Conservation (phyloP, 1,284 basidiomycete species). For the Leccinum subspadiceum region DNA sequence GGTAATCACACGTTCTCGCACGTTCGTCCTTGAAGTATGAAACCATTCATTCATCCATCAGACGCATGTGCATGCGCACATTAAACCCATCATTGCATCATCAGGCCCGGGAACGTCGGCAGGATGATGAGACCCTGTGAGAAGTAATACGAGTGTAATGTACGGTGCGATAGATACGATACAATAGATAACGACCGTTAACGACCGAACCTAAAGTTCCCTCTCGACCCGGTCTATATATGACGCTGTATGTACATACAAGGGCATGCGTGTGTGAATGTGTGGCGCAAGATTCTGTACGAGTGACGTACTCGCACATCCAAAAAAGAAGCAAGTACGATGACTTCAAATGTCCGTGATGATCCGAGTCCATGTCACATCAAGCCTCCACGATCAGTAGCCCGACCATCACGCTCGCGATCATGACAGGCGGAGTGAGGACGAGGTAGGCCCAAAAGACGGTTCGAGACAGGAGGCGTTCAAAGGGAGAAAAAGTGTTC, state of each 20-base stretch:
- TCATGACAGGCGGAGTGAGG: conserved; percentile 78
- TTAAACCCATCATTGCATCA: background rate
- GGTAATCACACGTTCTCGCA: background rate
- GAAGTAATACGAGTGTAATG: background rate
- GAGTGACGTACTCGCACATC: background rate
- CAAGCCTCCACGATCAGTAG: conserved; percentile 53
- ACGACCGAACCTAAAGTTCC: background rate
- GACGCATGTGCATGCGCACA: background rate
- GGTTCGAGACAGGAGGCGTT: conserved; percentile 81
- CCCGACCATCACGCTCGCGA: conserved; percentile 74
- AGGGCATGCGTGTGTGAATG: background rate
- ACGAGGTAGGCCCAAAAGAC: conserved; percentile 84
- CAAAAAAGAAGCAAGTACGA: background rate
- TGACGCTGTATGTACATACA: background rate
- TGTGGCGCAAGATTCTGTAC: background rate
- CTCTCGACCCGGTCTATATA: background rate
- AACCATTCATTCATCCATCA: background rate
- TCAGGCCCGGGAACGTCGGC: background rate
- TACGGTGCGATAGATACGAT: background rate
- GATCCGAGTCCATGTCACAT: background rate
- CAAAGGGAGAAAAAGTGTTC: conserved; percentile 49
- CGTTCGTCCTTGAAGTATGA: background rate
- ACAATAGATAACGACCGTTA: background rate
- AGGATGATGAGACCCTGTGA: background rate
- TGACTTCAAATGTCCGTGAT: background rate